phyloP scores from a whole-genome alignment of 306 rosid species.

The Vigna nakashimae region DNA sequence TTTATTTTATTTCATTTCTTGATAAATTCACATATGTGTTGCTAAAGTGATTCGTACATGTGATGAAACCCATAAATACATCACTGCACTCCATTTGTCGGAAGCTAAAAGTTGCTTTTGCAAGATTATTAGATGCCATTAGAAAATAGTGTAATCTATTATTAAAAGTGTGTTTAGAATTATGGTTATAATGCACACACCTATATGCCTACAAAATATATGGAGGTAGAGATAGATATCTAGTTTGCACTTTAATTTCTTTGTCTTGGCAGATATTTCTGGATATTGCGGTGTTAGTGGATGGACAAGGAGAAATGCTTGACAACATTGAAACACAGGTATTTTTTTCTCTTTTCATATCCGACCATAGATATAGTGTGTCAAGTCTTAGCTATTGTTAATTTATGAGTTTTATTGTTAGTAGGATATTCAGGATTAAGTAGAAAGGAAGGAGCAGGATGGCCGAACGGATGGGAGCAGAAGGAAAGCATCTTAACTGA shows the following conservation, averaged over 20 bases:
- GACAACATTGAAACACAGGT: conserved; percentile 92
- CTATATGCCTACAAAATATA: background rate
- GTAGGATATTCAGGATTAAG: no score
- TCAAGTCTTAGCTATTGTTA: no score
- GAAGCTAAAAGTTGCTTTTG: conserved; percentile 19
- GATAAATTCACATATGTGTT: background rate
- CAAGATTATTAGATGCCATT: background rate
- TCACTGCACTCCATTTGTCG: background rate
- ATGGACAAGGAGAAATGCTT: conserved; percentile 93
- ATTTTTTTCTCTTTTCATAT: conserved; percentile 37
- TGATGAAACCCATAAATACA: no score
- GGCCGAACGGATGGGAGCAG: no score
- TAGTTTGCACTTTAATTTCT: conserved; percentile 25
- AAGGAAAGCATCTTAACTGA: no score
- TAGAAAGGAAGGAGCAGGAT: no score
- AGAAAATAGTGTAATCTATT: conserved; percentile 1
- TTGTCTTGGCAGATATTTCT: conserved; percentile 74
- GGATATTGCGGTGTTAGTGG: conserved; percentile 92
- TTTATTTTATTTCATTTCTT: background rate
- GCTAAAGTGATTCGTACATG: background rate
- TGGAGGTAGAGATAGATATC: background rate
- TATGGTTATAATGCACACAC: background rate
- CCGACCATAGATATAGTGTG: background rate
- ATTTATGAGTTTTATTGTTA: no score
- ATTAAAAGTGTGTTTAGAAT: background rate